Base-by-base conservation (phyloP, 345 rosid genomes). In the Punica granatum region DNA sequence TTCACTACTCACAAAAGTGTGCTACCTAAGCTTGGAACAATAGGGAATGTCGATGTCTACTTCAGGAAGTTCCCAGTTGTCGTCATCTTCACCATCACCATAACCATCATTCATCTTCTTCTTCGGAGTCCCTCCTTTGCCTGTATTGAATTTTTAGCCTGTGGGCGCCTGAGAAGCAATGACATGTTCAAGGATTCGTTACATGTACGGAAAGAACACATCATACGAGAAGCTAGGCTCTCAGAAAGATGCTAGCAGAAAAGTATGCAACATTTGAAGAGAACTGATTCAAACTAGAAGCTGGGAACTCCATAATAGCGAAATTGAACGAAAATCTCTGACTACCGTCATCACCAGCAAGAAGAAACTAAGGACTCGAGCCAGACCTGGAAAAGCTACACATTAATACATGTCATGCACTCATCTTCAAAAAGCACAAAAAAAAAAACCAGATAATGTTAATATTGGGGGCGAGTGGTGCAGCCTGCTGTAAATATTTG, bases 31-130 rank as follows among this genome's bases (percentile, higher is more conserved):
- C 31, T 49, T 67, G 16, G 43, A 43, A 37, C 73, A 71, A 39
- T 77, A 79, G 54, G 80, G 84, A 74, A n/a, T n/a, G n/a, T n/a
- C n/a, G n/a, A 75, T 41, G 49, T 75, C 77, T 35, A 70, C 82
- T 62, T 72, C 80, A 3, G 86, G 84, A 35, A 73, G 74, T 21
- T 74, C 84, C 82, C 86, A 80, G 72, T 80, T 80, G 56, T 78
- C 83, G 41, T 79, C 73, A 21, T 77, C 81, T 2, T 77, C 78
- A 12, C 70, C 77, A 19, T 54, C 64, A 15, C 60, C 63, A 4
- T 35, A 39, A 43, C 60, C 66, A 66, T 63, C 73, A 25, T 65
- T 67, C 36, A 63, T 75, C 72, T 56, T 66, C 49, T 62, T 56
- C 68, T 14, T n/a, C 51, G 48, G 32, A 33, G 26, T 43, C 66